Evolutionary conservation across 106 monocot genomes (phyloP).

Genomic region (Acorus gramineus): DNA sequence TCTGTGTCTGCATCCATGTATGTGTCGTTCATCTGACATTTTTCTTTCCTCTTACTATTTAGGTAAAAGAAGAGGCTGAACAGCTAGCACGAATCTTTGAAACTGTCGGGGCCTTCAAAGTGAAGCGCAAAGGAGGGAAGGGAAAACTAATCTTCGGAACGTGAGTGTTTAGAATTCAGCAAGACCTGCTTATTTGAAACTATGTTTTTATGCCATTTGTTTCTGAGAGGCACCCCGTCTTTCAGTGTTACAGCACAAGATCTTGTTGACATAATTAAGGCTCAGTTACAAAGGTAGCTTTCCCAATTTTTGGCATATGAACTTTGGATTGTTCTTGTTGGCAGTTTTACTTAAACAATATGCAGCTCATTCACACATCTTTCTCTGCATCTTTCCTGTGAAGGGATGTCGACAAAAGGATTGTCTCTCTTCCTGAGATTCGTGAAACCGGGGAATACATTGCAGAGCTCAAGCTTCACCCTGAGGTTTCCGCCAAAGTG

Average conservation of each 20-base stretch:
- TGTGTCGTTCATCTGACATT: too few relatives aligned
- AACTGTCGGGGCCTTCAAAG: slow-evolving; percentile 83
- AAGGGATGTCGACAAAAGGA: slow-evolving; percentile 77
- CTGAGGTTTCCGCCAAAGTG: slow-evolving; percentile 77
- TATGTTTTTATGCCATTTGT: too few relatives aligned
- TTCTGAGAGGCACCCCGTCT: too few relatives aligned
- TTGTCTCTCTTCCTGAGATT: slow-evolving; percentile 76
- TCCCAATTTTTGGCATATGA: not conserved
- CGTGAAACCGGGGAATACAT: slow-evolving; percentile 86
- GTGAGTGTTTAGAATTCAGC: slow-evolving; percentile 23
- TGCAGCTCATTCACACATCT: too few relatives aligned
- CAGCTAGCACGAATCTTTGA: slow-evolving; percentile 75
- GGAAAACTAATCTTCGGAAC: slow-evolving; percentile 88
- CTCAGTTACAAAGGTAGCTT: slow-evolving; percentile 70
- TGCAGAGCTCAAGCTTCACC: slow-evolving; percentile 89
- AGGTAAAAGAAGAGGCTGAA: slow-evolving; percentile 97
- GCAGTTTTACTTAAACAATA: not conserved
- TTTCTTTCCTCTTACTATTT: too few relatives aligned
- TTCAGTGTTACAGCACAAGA: slow-evolving; percentile 86
- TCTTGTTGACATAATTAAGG: slow-evolving; percentile 88
- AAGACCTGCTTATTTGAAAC: too few relatives aligned
- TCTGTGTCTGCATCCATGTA: too few relatives aligned
- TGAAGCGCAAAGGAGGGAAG: slow-evolving; percentile 80
- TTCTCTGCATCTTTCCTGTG: not conserved
- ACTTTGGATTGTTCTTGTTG: not conserved